These are phyloP conservation scores for Chrysopogon serrulatus DNA, from an alignment of 176 grass and related monocot species.

Conservation along the genomic window DNA sequence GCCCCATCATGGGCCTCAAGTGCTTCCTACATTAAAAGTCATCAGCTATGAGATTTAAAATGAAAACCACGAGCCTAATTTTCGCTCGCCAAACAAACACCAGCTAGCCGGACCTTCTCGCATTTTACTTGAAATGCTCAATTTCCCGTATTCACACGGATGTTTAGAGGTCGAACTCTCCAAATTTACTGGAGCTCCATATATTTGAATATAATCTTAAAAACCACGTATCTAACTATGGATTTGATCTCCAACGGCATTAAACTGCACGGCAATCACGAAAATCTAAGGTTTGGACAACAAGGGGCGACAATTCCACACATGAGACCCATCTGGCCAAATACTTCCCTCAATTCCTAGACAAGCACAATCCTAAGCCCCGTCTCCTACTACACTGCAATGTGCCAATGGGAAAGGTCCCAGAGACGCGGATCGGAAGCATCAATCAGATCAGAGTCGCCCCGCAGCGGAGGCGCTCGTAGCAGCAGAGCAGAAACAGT, in stretches of 20 bases:
- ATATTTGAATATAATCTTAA: neutral
- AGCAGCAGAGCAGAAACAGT: too few relatives aligned
- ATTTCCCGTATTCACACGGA: neutral
- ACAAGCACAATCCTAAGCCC: neutral
- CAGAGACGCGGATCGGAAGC: neutral
- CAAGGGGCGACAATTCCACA: neutral
- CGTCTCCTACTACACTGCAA: neutral
- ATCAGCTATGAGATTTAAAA: neutral
- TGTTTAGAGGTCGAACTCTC: neutral
- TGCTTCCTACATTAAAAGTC: conserved; percentile 47
- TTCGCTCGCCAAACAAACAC: neutral
- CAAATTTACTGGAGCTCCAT: neutral
- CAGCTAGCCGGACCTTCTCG: neutral
- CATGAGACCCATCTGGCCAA: neutral
- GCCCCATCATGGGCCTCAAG: conserved; percentile 76
- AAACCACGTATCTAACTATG: neutral
- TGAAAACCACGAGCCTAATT: neutral
- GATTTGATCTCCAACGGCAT: neutral
- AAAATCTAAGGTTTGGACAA: neutral
- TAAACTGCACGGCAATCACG: neutral
- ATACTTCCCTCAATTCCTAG: neutral
- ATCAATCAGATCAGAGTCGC: neutral
- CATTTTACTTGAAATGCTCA: neutral
- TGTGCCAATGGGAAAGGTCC: neutral
- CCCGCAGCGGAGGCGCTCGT: neutral